Conservation (phyloP, 176 grass and related monocot genomes). For the Oryza officinalis region DNA sequence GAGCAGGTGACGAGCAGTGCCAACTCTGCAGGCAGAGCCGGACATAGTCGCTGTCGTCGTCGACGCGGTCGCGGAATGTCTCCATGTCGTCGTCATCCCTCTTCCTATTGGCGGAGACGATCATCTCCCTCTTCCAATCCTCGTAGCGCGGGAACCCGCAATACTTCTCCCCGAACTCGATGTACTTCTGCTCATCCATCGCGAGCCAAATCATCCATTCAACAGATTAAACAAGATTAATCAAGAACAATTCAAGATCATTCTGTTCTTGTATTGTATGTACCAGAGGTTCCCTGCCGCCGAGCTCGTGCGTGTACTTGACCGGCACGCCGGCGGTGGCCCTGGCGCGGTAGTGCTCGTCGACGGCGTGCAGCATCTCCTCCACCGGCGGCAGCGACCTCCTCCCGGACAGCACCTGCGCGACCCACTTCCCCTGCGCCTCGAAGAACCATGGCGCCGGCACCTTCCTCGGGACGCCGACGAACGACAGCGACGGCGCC, state of each 20-base stretch:
- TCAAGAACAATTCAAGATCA: neutral
- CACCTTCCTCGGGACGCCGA: neutral
- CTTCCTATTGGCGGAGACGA: accelerated
- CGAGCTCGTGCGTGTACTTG: constrained; percentile 10
- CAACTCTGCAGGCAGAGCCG: neutral
- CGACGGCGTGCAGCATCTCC: constrained; percentile 21
- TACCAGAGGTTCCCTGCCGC: neutral
- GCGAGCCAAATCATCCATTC: neutral
- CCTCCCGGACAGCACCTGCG: constrained; percentile 27
- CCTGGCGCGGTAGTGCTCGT: constrained; percentile 19
- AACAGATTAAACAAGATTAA: neutral
- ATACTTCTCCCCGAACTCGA: constrained; percentile 17
- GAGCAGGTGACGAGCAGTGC: neutral
- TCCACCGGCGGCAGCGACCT: constrained; percentile 9
- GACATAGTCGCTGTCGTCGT: neutral
- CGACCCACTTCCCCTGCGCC: constrained; percentile 34
- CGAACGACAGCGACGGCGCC: constrained; percentile 44
- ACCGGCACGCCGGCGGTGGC: constrained; percentile 20
- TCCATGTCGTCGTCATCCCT: neutral
- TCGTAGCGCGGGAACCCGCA: constrained; percentile 7
- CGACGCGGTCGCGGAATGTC: constrained; percentile 26
- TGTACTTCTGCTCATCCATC: neutral
- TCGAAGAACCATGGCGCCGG: constrained; percentile 25
- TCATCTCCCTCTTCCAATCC: constrained; percentile 35
- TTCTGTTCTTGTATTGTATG: too few relatives aligned